phyloP scores from a whole-genome alignment of 2,329 filamentous ascomycete species.

The Raffaelea deltoideospora region DNA sequence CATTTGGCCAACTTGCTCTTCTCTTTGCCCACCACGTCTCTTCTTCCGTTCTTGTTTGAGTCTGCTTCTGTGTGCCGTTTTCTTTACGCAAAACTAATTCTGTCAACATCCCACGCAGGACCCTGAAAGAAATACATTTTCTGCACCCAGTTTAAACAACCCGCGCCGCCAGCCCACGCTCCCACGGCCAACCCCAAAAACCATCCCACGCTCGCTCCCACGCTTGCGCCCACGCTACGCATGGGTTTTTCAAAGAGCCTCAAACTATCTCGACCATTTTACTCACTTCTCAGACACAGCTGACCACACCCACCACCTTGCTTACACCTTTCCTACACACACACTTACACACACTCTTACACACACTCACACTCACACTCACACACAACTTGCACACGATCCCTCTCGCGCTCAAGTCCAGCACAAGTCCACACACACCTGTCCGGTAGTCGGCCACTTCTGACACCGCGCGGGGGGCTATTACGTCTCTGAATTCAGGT shows the following conservation, averaged over 20 bases:
- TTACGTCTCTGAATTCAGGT: too few species aligned
- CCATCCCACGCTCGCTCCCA: slow-evolving; percentile 7
- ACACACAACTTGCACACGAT: too few species aligned
- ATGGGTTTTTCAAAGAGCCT: slow-evolving; percentile 6
- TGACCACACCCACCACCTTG: too few species aligned
- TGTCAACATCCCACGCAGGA: slow-evolving; percentile 5
- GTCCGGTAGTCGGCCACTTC: too few species aligned
- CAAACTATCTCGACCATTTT: slow-evolving; percentile 2
- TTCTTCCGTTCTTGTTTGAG: not conserved
- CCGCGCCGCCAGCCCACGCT: slow-evolving; percentile 4
- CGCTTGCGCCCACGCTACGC: slow-evolving; percentile 8
- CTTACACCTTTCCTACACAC: too few species aligned
- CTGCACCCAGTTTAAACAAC: slow-evolving; percentile 1
- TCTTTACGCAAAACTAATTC: not conserved
- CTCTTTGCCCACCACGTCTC: not conserved
- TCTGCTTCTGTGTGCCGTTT: not conserved
- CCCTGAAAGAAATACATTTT: not conserved
- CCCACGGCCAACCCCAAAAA: slow-evolving; percentile 1
- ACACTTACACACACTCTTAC: too few species aligned
- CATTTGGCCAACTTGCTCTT: not conserved
- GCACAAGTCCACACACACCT: too few species aligned
- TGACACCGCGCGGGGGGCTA: too few species aligned
- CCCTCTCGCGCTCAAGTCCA: too few species aligned
- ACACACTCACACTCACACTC: too few species aligned
- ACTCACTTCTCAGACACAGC: slow-evolving; percentile 1